These are phyloP conservation scores for Citrus trifoliata DNA, from an alignment of 345 rosid species.

Conservation along the genomic window DNA sequence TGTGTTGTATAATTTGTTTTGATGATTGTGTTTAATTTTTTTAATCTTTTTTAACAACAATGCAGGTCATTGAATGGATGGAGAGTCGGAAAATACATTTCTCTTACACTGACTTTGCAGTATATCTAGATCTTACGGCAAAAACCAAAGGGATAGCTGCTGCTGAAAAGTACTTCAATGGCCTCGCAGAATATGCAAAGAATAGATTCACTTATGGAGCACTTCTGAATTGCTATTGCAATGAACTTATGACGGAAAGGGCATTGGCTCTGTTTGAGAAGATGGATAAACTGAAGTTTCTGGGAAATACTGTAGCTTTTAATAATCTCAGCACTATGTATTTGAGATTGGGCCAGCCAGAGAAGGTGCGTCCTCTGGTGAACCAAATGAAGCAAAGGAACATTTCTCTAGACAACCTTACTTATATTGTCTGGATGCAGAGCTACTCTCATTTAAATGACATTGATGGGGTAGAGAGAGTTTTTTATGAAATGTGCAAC, in stretches of 20 bases:
- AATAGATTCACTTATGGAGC: constrained; percentile 43
- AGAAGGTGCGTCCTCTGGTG: constrained; percentile 47
- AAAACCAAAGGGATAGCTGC: constrained; percentile 54
- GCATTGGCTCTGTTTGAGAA: constrained; percentile 50
- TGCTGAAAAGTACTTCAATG: constrained; percentile 54
- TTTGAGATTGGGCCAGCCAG: constrained; percentile 50
- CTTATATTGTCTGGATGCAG: constrained; percentile 56
- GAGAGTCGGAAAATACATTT: constrained; percentile 51
- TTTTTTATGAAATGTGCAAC: constrained; percentile 39
- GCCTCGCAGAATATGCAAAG: constrained; percentile 35
- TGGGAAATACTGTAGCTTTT: constrained; percentile 39
- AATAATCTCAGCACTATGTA: constrained; percentile 56
- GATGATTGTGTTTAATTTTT: not conserved
- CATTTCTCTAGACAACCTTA: constrained; percentile 21
- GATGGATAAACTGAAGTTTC: constrained; percentile 46
- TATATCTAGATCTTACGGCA: constrained; percentile 56
- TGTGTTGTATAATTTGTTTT: not conserved
- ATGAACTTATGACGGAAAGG: constrained; percentile 40
- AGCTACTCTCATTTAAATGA: constrained; percentile 48
- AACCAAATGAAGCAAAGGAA: constrained; percentile 53
- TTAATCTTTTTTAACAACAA: not conserved
- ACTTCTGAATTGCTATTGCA: constrained; percentile 64
- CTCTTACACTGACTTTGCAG: constrained; percentile 40
- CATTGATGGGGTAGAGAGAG: constrained; percentile 48
- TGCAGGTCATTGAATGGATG: constrained; percentile 82